These are phyloP conservation scores for Ophiocordyceps sinensis DNA, from an alignment of 2,329 filamentous ascomycete genomes.

Conservation along the genomic window DNA sequence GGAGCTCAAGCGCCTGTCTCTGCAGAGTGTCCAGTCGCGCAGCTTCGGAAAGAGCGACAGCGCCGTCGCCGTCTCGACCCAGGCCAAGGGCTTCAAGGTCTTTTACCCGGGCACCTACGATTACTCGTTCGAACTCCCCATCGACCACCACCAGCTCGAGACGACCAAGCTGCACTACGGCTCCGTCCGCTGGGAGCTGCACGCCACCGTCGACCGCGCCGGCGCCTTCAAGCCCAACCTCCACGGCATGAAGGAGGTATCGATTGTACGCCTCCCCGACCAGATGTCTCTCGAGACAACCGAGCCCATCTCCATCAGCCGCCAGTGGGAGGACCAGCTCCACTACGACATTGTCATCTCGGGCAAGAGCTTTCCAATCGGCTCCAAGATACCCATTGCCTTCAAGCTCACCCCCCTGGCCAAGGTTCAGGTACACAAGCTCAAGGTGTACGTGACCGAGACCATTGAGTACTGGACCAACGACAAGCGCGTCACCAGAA, in stretches of 20 bases:
- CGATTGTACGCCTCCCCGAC: slow-evolving; percentile 70
- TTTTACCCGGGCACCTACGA: slow-evolving; percentile 61
- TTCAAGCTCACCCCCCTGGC: slow-evolving; percentile 88
- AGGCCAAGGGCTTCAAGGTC: slow-evolving; percentile 65
- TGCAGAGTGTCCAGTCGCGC: slow-evolving; percentile 67
- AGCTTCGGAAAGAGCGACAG: slow-evolving; percentile 74
- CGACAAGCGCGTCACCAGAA: slow-evolving; percentile 70
- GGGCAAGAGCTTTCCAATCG: slow-evolving; percentile 85
- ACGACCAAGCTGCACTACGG: slow-evolving; percentile 80
- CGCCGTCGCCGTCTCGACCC: slow-evolving; percentile 42
- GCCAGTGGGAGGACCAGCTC: slow-evolving; percentile 89
- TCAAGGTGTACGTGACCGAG: slow-evolving; percentile 85
- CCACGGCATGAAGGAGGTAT: slow-evolving; percentile 67
- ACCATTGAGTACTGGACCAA: slow-evolving; percentile 84
- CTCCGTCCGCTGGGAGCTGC: slow-evolving; percentile 75
- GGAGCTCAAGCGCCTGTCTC: slow-evolving; percentile 53
- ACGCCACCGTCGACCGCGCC: slow-evolving; percentile 70
- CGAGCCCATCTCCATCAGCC: slow-evolving; percentile 84
- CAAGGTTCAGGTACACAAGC: slow-evolving; percentile 84
- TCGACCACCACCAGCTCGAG: slow-evolving; percentile 79
- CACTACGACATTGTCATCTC: slow-evolving; percentile 96
- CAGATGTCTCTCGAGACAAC: slow-evolving; percentile 82
- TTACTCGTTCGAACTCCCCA: slow-evolving; percentile 69
- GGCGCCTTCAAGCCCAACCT: slow-evolving; percentile 85
- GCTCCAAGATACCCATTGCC: slow-evolving; percentile 76